Percentiles rank a stretch among this genome's conserved stretches.
Conservation (phyloP, 805 yeast genomes). For the Teunomyces gatunensis region DNA sequence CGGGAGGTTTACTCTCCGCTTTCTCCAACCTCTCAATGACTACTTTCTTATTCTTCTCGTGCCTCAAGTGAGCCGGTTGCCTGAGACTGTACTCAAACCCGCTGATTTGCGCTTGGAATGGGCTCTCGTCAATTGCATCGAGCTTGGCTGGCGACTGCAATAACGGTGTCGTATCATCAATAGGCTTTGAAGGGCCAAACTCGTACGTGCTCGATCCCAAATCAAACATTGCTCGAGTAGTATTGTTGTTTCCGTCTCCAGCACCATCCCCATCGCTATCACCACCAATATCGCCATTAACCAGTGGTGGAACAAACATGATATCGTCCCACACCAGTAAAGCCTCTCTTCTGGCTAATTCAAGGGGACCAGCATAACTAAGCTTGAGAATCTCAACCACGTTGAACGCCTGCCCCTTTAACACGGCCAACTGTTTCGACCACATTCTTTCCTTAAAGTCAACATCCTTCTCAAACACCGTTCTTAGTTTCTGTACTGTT, state of each 20-base stretch:
- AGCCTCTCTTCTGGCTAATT: conserved; percentile 57
- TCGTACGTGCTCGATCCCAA: conserved; percentile 31
- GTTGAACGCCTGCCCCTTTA: conserved; percentile 77
- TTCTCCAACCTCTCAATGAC: conserved; percentile 60
- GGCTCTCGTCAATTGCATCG: neutral
- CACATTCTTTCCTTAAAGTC: conserved; percentile 68
- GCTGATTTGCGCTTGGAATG: conserved; percentile 1
- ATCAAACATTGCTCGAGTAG: conserved; percentile 34
- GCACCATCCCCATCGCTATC: too few relatives aligned
- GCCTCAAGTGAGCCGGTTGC: neutral
- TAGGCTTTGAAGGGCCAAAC: neutral
- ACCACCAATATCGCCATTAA: conserved; percentile 16
- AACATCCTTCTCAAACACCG: conserved; percentile 51
- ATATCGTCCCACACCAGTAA: conserved; percentile 59
- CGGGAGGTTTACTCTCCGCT: conserved; percentile 55
- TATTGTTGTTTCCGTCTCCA: too few relatives aligned
- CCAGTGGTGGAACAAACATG: conserved; percentile 50
- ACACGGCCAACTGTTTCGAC: conserved; percentile 62
- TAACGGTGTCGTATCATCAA: conserved; percentile 5
- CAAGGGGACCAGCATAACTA: conserved; percentile 63
- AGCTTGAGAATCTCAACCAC: conserved; percentile 63
- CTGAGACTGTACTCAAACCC: conserved; percentile 11
- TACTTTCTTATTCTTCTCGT: conserved; percentile 35
- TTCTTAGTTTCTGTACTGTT: conserved; percentile 44
- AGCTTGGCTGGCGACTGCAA: neutral